Percentiles rank a stretch among this genome's conserved stretches.
Evolutionary conservation across 164 flowering plant genomes (phyloP).

Genomic region (Annona squamosa): DNA sequence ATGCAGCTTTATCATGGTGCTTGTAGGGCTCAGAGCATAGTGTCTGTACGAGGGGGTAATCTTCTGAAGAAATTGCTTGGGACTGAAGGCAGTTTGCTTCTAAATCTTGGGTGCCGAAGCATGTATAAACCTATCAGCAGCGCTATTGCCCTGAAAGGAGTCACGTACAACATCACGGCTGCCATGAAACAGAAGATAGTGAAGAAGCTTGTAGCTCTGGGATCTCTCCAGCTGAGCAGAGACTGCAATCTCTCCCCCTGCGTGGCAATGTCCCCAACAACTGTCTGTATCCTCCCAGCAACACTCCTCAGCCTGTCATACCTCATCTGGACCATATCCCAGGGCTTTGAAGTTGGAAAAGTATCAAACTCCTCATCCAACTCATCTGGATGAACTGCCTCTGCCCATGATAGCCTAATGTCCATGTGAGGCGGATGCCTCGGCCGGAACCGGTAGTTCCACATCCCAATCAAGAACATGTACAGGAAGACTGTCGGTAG

Average conservation of each 20-base stretch:
- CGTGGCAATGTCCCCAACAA: conserved; percentile 56
- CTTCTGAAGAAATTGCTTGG: conserved; percentile 71
- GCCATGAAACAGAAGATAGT: conserved; percentile 35
- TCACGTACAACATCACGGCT: conserved; percentile 41
- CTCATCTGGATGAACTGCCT: conserved; percentile 46
- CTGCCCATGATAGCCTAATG: conserved; percentile 51
- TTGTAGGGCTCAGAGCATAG: conserved; percentile 32
- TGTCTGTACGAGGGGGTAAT: conserved; percentile 49
- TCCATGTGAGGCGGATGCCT: conserved; percentile 58
- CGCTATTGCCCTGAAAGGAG: conserved; percentile 51
- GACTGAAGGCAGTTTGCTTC: conserved; percentile 62
- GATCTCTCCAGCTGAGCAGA: conserved; percentile 54
- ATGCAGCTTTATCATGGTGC: background rate
- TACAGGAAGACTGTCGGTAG: conserved; percentile 49
- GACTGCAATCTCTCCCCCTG: conserved; percentile 59
- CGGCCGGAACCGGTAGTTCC: conserved; percentile 47
- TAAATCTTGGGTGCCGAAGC: conserved; percentile 57
- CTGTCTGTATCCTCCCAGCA: conserved; percentile 54
- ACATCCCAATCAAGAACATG: conserved; percentile 52
- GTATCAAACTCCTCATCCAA: conserved; percentile 58
- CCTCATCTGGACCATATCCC: conserved; percentile 39
- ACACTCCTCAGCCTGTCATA: conserved; percentile 52
- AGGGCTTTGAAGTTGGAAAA: conserved; percentile 40
- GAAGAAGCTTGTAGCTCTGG: conserved; percentile 51
- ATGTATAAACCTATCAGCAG: conserved; percentile 45